Percentiles rank a stretch among this genome's conserved stretches.
Conservation (phyloP, 1,139 yeast species). For the Hyphopichia burtonii region DNA sequence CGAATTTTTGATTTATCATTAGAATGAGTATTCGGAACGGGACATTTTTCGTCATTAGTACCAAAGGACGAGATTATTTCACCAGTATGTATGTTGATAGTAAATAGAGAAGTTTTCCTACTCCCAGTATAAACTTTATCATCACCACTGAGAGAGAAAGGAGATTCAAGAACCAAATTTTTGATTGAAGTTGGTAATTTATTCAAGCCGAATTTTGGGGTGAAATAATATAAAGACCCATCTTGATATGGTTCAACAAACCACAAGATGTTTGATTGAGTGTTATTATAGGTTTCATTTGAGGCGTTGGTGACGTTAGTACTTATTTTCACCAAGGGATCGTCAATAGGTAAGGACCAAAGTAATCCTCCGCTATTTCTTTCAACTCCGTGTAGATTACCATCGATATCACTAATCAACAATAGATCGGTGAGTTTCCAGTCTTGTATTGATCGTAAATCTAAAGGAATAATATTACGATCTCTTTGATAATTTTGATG, state of each 20-base stretch:
- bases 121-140: constrained; percentile 90
- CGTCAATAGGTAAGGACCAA: constrained; percentile 70
- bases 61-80: constrained; percentile 76
- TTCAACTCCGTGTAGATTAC: constrained; percentile 79
- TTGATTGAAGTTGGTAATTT: constrained; percentile 80
- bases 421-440: constrained; percentile 62
- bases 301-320: constrained; percentile 19
- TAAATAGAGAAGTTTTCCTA: constrained; percentile 71
- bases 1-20: constrained; percentile 10
- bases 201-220: constrained; percentile 74
- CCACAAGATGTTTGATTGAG: constrained; percentile 50
- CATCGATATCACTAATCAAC: constrained; percentile 82
- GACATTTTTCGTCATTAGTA: constrained; percentile 28
- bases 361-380: constrained; percentile 72
- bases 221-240: constrained; percentile 83
- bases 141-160: constrained; percentile 76
- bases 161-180: constrained; percentile 78
- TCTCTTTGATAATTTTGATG: constrained; percentile 6
- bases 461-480: constrained; percentile 29
- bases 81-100: constrained; percentile 76
- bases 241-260: constrained; percentile 89
- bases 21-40: constrained; percentile 26
- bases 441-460: constrained; percentile 45
- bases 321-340: constrained; percentile 50
- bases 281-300: constrained; percentile 18